Evolutionary conservation across 768 basidiomycete species (phyloP).

Genomic region (Erythrobasidium yunnanense): DNA sequence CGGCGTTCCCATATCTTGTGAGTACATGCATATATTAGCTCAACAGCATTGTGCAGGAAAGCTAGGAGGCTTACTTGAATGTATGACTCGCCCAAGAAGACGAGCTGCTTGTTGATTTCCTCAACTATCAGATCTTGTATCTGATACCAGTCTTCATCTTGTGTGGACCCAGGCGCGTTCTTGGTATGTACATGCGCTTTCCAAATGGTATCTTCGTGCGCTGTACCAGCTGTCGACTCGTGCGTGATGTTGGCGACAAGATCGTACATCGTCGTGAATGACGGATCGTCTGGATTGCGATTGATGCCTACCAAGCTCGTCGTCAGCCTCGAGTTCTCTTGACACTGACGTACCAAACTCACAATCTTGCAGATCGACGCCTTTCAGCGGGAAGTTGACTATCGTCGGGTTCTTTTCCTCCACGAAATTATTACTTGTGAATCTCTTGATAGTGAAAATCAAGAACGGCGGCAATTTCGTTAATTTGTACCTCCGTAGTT

Average conservation of each 20-base stretch:
- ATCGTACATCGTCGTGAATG: slow-evolving; percentile 67
- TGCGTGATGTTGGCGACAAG: slow-evolving; percentile 90
- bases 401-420: slow-evolving; percentile 99
- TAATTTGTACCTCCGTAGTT: slow-evolving; percentile 79
- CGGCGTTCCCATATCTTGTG: slow-evolving; percentile 30
- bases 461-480: slow-evolving; percentile 81
- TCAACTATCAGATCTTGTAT: slow-evolving; percentile 93
- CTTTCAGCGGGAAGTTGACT: slow-evolving; percentile 88
- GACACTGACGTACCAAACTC: slow-evolving; percentile 42
- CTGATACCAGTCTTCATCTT: slow-evolving; percentile 78
- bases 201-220: slow-evolving; percentile 78
- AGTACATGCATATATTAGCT: not conserved
- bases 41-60: not conserved
- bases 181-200: slow-evolving; percentile 79
- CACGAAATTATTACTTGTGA: slow-evolving; percentile 89
- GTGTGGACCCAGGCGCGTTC: slow-evolving; percentile 10
- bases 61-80: slow-evolving; percentile 56
- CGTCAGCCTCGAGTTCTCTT: not conserved
- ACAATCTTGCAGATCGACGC: slow-evolving; percentile 88
- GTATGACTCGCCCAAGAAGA: slow-evolving; percentile 91
- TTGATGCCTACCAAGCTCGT: not conserved
- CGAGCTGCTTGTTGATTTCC: slow-evolving; percentile 94
- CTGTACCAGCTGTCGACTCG: slow-evolving; percentile 90
- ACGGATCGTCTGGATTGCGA: slow-evolving; percentile 49
- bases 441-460: slow-evolving; percentile 88